Percentiles rank a stretch among this genome's conserved stretches.
phyloP scores from a whole-genome alignment of 306 rosid species.

The Echinosophora koreensis region DNA sequence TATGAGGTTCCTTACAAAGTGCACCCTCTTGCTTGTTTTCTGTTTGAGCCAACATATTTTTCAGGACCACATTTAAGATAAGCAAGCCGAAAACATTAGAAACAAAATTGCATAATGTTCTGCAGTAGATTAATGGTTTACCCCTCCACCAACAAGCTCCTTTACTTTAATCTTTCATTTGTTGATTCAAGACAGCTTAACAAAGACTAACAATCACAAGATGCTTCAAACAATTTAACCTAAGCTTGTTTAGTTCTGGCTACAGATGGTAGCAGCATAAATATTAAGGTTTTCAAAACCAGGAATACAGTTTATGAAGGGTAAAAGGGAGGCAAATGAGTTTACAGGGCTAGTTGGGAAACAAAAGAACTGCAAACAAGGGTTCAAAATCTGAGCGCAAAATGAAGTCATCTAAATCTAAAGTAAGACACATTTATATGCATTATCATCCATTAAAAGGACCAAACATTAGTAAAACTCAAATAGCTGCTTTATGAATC shows the following conservation, averaged over 20 bases:
- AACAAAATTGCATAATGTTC: background rate
- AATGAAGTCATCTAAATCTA: background rate
- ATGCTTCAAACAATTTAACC: background rate
- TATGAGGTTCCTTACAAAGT: conserved; percentile 77
- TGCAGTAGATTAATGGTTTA: background rate
- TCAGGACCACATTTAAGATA: background rate
- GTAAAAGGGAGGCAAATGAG: background rate
- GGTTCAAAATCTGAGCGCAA: background rate
- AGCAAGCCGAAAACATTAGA: background rate
- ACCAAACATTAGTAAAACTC: background rate
- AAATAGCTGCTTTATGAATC: background rate
- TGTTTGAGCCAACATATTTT: conserved; percentile 34
- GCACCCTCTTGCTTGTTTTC: conserved; percentile 90
- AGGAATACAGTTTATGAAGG: background rate
- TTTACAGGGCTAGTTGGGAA: background rate
- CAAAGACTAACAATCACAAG: background rate
- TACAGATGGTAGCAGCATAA: background rate
- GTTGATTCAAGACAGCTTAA: background rate
- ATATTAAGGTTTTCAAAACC: background rate
- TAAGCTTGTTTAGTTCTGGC: background rate
- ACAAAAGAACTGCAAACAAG: background rate
- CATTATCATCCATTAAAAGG: background rate
- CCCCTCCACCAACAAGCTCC: background rate
- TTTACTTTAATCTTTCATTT: background rate
- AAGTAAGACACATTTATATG: background rate